Conservation (phyloP, 1,284 basidiomycete species). For the Coniferiporia weirii region DNA sequence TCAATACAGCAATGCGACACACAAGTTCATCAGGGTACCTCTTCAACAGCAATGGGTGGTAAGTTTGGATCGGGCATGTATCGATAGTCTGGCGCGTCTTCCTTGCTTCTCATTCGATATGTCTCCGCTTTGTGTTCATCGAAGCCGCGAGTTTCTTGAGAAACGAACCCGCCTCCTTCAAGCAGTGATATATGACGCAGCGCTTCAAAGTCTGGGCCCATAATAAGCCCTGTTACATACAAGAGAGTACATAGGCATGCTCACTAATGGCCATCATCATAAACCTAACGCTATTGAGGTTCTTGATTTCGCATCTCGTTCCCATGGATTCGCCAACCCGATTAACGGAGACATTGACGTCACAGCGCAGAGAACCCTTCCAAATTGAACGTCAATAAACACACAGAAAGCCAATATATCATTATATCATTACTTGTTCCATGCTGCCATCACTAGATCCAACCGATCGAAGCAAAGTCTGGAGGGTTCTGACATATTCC, state of each 20-base stretch:
- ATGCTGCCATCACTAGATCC: constrained; percentile 95
- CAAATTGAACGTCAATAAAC: neutral
- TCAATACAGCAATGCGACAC: neutral
- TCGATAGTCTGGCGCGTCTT: constrained; percentile 92
- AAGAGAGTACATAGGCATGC: constrained; percentile 25
- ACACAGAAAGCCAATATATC: neutral
- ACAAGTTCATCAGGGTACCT: constrained; percentile 35
- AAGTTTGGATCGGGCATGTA: constrained; percentile 99
- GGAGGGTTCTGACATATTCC: constrained; percentile 82
- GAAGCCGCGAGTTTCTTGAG: constrained; percentile 90
- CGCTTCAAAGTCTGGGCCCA: constrained; percentile 55
- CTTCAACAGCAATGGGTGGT: constrained; percentile 65
- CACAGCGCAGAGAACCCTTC: constrained; percentile 90
- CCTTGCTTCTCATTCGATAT: constrained; percentile 81
- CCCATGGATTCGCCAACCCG: constrained; percentile 60
- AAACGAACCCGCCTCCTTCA: constrained; percentile 40
- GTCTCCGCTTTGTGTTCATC: constrained; percentile 82
- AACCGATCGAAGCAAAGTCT: constrained; percentile 75
- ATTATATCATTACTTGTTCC: constrained; percentile 70
- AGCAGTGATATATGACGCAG: constrained; percentile 66
- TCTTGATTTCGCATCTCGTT: constrained; percentile 95
- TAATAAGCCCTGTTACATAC: constrained; percentile 9
- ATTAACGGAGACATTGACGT: constrained; percentile 93
- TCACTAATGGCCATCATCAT: constrained; percentile 84
- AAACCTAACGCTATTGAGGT: constrained; percentile 88